phyloP scores from a whole-genome alignment of 345 rosid genomes.

The Lepidium aucheri region DNA sequence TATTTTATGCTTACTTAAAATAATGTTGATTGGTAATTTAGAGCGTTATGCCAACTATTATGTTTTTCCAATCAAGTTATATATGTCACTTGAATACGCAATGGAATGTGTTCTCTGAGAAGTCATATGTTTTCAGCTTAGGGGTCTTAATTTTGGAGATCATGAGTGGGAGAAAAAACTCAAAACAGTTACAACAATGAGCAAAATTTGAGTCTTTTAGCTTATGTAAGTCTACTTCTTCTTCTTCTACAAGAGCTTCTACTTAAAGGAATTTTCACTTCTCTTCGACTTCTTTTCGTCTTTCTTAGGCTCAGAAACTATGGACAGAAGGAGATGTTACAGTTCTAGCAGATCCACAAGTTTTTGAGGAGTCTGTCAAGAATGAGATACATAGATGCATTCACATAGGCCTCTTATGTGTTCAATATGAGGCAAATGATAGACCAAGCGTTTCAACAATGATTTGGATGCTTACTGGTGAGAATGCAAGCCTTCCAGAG shows the following conservation, averaged over 20 bases:
- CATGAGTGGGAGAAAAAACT: conserved; percentile 35
- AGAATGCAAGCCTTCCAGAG: neutral
- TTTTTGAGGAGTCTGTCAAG: conserved; percentile 9
- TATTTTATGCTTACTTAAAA: no score
- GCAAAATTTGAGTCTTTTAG: conserved; percentile 15
- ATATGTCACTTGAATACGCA: conserved; percentile 31
- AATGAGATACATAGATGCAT: conserved; percentile 28
- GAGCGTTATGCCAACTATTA: no score
- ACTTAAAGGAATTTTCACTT: neutral
- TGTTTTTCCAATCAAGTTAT: no score
- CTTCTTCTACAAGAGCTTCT: neutral
- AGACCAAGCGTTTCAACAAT: conserved; percentile 34
- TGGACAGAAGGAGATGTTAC: conserved; percentile 26
- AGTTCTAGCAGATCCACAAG: conserved; percentile 20
- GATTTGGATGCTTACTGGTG: conserved; percentile 23
- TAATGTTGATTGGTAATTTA: no score
- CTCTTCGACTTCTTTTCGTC: no score
- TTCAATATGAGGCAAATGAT: conserved; percentile 30
- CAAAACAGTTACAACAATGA: conserved; percentile 19
- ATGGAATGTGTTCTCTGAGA: conserved; percentile 32
- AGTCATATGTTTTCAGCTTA: conserved; percentile 38
- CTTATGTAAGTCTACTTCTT: conserved; percentile 27
- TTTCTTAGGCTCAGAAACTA: conserved; percentile 33
- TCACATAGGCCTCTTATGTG: conserved; percentile 39
- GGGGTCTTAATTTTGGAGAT: conserved; percentile 42